These are phyloP conservation scores for Sporisorium graminicola DNA, from an alignment of 1,284 basidiomycete species.

Conservation along the genomic window DNA sequence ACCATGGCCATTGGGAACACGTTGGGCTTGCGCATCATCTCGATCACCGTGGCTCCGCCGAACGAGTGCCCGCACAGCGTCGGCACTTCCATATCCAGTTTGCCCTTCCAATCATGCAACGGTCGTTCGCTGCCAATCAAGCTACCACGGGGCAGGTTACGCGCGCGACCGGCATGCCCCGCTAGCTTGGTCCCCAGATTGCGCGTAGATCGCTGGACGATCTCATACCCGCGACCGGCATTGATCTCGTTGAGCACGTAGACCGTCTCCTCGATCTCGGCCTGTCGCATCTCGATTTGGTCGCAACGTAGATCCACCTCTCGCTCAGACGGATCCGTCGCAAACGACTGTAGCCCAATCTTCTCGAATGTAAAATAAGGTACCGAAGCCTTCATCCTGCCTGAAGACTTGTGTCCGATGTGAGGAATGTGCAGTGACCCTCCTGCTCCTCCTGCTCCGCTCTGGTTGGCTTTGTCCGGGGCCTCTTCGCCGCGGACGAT, in stretches of 20 bases:
- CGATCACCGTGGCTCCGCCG: constrained; percentile 64
- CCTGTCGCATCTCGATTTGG: constrained; percentile 72
- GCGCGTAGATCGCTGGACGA: constrained; percentile 55
- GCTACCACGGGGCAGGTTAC: constrained; percentile 8
- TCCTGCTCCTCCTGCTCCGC: background rate
- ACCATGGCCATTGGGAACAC: constrained; percentile 51
- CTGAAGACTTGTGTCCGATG: constrained; percentile 20
- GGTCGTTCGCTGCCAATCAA: constrained; percentile 14
- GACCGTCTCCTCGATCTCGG: constrained; percentile 71
- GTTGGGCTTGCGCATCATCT: constrained; percentile 45
- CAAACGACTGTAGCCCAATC: constrained; percentile 67
- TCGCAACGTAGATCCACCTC: constrained; percentile 71
- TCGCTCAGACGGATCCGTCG: constrained; percentile 56
- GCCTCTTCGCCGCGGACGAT: constrained; percentile 61
- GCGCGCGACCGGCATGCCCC: constrained; percentile 14
- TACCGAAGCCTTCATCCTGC: constrained; percentile 32
- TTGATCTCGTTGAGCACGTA: constrained; percentile 67
- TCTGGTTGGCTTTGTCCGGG: constrained; percentile 9
- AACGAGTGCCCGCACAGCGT: constrained; percentile 65
- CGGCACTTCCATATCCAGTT: constrained; percentile 53
- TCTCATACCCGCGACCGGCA: constrained; percentile 57
- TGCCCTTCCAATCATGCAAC: constrained; percentile 53
- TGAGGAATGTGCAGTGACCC: constrained; percentile 9
- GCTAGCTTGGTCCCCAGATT: constrained; percentile 52
- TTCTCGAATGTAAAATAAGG: constrained; percentile 69